These are phyloP conservation scores for Calonectria honghensis DNA, from an alignment of 2,329 filamentous ascomycete species.

Conservation along the genomic window DNA sequence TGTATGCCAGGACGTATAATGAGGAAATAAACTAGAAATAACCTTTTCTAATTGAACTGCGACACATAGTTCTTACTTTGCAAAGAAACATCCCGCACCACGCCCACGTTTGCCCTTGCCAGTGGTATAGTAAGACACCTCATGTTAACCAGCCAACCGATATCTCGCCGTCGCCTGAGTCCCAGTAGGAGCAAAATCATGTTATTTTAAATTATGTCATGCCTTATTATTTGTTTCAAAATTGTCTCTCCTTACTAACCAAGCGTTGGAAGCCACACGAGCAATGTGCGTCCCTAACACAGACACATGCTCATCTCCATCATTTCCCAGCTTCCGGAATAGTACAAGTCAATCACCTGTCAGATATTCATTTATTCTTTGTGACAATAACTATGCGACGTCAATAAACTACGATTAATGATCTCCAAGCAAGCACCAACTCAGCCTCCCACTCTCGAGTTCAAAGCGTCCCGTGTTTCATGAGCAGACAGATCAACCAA, in stretches of 20 bases:
- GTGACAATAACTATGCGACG: not conserved
- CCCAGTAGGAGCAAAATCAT: not conserved
- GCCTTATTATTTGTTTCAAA: not conserved
- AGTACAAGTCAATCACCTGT: not conserved
- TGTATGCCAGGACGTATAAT: not conserved
- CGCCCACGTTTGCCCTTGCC: too few relatives aligned
- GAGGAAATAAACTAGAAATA: too few relatives aligned
- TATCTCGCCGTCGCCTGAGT: not conserved
- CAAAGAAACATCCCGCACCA: too few relatives aligned
- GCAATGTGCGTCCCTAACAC: too few relatives aligned
- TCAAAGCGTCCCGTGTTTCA: constrained; percentile 10
- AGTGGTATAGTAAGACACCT: too few relatives aligned
- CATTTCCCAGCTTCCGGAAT: not conserved
- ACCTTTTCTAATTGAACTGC: too few relatives aligned
- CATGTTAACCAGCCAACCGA: too few relatives aligned
- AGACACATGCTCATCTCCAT: not conserved
- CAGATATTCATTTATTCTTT: not conserved
- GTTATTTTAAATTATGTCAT: not conserved
- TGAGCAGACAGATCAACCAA: not conserved
- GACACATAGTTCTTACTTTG: too few relatives aligned
- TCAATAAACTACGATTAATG: not conserved
- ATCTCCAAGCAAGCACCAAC: not conserved
- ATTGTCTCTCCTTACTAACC: not conserved
- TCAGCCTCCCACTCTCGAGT: not conserved
- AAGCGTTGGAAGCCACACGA: too few relatives aligned